Evolutionary conservation across 2,329 filamentous ascomycete genomes (phyloP).

Genomic region (Fusarium sp.): DNA sequence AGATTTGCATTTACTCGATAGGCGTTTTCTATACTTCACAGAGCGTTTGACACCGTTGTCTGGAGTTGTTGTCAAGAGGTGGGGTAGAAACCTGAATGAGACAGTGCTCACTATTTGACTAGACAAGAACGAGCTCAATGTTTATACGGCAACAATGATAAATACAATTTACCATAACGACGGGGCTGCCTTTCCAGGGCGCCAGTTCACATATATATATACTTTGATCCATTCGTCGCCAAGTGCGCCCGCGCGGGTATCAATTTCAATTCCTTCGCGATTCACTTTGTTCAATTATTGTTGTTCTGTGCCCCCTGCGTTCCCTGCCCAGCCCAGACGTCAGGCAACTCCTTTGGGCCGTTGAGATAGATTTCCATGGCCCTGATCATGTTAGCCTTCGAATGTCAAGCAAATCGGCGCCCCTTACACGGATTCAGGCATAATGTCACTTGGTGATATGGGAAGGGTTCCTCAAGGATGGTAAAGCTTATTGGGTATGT

Average conservation of each 20-base stretch:
- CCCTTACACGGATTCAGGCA: slow-evolving; percentile 17
- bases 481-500: not conserved
- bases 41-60: not conserved
- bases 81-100: not conserved
- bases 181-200: not conserved
- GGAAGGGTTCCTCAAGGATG: not conserved
- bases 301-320: not conserved
- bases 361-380: slow-evolving; percentile 7
- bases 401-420: not conserved
- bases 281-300: not conserved
- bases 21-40: not conserved
- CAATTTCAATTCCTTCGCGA: not conserved
- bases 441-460: not conserved
- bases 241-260: slow-evolving; percentile 35
- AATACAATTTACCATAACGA: slow-evolving; percentile 14
- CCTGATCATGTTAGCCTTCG: slow-evolving; percentile 10
- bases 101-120: not conserved
- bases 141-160: slow-evolving; percentile 17
- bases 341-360: slow-evolving; percentile 9
- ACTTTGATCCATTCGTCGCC: slow-evolving; percentile 13
- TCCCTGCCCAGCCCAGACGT: slow-evolving; percentile 23
- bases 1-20: not conserved
- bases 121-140: slow-evolving; percentile 10
- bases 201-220: slow-evolving; percentile 2
- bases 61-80: not conserved